Evolutionary conservation across 2,329 filamentous ascomycete genomes (phyloP), one percentile per base, ranked within the genome.

Genomic region (Nannizziopsis arthrosporioides): DNA sequence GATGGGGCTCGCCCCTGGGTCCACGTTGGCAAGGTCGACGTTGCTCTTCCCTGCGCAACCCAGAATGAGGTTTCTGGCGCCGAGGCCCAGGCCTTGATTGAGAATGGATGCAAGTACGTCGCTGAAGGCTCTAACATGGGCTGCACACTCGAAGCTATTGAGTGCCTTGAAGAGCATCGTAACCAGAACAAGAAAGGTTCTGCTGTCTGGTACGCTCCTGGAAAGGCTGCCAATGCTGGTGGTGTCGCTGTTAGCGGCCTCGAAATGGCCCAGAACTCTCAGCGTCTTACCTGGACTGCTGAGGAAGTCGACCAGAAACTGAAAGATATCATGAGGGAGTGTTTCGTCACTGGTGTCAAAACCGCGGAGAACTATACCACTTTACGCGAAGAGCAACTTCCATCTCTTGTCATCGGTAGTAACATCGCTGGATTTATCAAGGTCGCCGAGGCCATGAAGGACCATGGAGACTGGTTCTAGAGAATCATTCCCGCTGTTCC

Each of bases 51-150:
- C 46, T 89, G 79, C 61, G 92, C 92, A 36, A 96, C 92, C 52
- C 89, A 98, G 77, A 98, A 98, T 75, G 92, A 98, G 73, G 87
- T 98, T 62, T 88, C 78, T 63, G 81, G 82, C 64, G 87, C 92
- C 60, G 92, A 98, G 75, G 92, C 89, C 46, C 74, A 86, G 72
- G 80, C 78, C 14, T 79, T 96, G 39, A 79, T 95, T 51, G 76
- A 76, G 43, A 77, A 77, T 51, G 90, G 90, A 57, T 78, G 77
- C 63, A 80, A 82, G 66, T 93, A 87, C 74, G 82, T 96, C 57
- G 92, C 92, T 50, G 92, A 98, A 73, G 92, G 92, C 49, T 92
- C 84, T 71, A 96, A 96, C 80, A 96, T 98, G 92, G 92, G 92
- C 55, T 95, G 88, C 76, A 95, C 89, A 31, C 87, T 92, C 71